These are phyloP conservation scores for Globisporangium polare DNA, from an alignment of 352 stramenopile species.

Conservation along the genomic window DNA sequence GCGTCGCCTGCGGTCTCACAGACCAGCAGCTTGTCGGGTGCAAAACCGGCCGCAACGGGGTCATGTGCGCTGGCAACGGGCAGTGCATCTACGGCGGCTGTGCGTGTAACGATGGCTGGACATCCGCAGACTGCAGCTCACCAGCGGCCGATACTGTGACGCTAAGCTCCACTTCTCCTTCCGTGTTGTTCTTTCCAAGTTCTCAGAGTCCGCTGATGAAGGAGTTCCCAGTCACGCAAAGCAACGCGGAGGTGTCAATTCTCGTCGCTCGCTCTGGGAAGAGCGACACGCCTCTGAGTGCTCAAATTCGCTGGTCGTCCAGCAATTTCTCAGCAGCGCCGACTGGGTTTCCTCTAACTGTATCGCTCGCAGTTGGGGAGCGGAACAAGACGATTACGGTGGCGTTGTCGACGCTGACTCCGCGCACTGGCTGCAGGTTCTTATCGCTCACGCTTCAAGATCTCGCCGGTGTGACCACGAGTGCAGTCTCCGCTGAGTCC, in stretches of 20 bases:
- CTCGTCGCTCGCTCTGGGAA: conserved; percentile 29
- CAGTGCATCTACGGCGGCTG: conserved; percentile 50
- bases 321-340: conserved; percentile 29
- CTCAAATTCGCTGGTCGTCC: conserved; percentile 20
- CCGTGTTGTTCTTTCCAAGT: conserved; percentile 46
- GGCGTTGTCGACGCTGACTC: conserved; percentile 22
- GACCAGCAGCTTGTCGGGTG: conserved; percentile 27
- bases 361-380: conserved; percentile 26
- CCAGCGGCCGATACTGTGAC: not conserved
- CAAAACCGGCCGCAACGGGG: conserved; percentile 43
- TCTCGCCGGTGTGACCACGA: conserved; percentile 1
- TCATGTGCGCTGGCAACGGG: conserved; percentile 56
- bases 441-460: conserved; percentile 36
- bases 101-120: conserved; percentile 36
- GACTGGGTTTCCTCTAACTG: conserved; percentile 11
- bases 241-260: conserved; percentile 21
- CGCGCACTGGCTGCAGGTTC: conserved; percentile 29
- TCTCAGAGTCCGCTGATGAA: conserved; percentile 22
- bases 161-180: conserved; percentile 4
- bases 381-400: conserved; percentile 21
- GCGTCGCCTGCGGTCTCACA: conserved; percentile 39
- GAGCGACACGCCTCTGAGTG: conserved; percentile 15
- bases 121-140: conserved; percentile 39
- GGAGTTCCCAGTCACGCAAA: conserved; percentile 11
- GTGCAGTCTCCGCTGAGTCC: conserved; percentile 22